Evolutionary conservation across 352 stramenopile species (phyloP), one percentile per base, ranked within the genome.

Genomic region (Pythium dissotocum): DNA sequence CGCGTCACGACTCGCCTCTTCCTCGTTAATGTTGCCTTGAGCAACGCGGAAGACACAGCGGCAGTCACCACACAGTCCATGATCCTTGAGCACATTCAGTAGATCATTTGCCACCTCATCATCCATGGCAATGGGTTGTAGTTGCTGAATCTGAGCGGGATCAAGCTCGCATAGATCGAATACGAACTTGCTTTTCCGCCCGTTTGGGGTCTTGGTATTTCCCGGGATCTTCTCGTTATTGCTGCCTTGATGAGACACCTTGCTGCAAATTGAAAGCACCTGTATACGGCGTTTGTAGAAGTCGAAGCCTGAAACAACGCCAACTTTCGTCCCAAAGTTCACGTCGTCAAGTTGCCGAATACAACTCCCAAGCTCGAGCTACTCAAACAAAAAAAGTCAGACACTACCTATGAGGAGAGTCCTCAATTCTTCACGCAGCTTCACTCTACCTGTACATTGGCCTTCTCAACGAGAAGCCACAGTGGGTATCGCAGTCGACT

Each of bases 61-160:
- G 13, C 80, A 91, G 0, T 86, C 71, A 2, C 68, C 72, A 52
- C 80, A 90, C 4, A 89, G 65, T 13, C 75, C 74, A 48, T 84
- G 78, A 6, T 79, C 51, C 18, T 80, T 57, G 8, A 89, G 24
- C 0, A 65, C 26, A 21, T 48, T 58, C 16, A 48, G 40, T 38
- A 77, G 68, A 12, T 44, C 16, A 3, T 64, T 14, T 35, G 65
- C 42, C 18, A 77, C 55, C 4, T 78, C 53, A 4, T 44, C 49
- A 42, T 64, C 57, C 4, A 16, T 12, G 16, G 32, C 38, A 4
- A 84, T 32, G n/a, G 68, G 63, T 10, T 64, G 48, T 35, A 89
- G 68, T 21, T 72, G 49, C 36, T 77, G 74, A 12, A 87, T 26
- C 48, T 88, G 60, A 6, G 52, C 21, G 8, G 35, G 54, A 9